A percentile compares a stretch with the other conserved stretches of the same genome.
Evolutionary conservation across 1,284 basidiomycete genomes (phyloP).

Genomic region (Irpex sp.): DNA sequence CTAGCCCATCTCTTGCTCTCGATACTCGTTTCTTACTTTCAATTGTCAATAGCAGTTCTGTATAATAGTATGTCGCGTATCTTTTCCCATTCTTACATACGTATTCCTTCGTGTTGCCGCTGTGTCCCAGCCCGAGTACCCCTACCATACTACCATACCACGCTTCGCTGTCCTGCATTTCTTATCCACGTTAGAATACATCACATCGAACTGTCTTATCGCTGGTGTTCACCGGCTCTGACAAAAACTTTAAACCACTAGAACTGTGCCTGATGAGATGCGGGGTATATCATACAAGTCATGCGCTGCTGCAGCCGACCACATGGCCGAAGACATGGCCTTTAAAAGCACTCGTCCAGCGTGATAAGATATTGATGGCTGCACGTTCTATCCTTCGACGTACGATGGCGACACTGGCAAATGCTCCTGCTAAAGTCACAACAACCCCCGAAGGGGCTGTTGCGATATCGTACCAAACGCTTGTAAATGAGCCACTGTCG

Average conservation of each 20-base stretch:
- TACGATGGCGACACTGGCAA: constrained; percentile 23
- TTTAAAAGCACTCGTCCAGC: background rate
- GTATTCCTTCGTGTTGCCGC: background rate
- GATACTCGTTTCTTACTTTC: background rate
- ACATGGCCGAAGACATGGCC: background rate
- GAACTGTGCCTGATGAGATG: too few species aligned
- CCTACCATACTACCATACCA: background rate
- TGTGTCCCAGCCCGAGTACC: background rate
- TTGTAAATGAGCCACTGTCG: constrained; percentile 56
- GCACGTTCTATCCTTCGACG: constrained; percentile 14
- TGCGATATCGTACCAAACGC: constrained; percentile 64
- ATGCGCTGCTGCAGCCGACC: too few species aligned
- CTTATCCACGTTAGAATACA: background rate
- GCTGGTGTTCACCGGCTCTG: background rate
- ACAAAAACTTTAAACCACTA: background rate
- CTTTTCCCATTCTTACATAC: background rate
- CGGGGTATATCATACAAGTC: too few species aligned
- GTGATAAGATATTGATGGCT: constrained; percentile 3
- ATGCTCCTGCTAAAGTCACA: constrained; percentile 21
- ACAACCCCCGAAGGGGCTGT: constrained; percentile 58
- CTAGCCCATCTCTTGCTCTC: background rate
- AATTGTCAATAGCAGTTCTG: background rate
- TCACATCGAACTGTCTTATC: background rate
- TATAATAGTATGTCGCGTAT: background rate
- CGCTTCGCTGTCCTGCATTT: background rate